A percentile compares a stretch with the other conserved stretches of the same genome.
phyloP scores from a whole-genome alignment of 305 asterid genomes.

The Plantago coronopus region DNA sequence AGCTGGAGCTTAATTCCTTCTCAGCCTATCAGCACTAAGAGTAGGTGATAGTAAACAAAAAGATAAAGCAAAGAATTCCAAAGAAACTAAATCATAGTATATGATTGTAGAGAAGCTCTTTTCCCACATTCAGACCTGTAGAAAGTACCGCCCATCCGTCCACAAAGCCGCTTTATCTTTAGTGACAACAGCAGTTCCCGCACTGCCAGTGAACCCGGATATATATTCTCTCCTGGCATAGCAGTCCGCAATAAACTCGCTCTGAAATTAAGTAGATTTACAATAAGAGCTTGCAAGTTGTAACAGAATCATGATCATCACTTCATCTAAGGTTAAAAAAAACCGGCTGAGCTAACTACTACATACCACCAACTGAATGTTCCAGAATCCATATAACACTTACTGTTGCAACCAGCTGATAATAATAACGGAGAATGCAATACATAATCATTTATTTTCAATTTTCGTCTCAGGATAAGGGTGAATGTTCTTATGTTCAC shows the following conservation, averaged over 20 bases:
- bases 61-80: constrained; percentile 6
- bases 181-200: constrained; percentile 95
- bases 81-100: neutral
- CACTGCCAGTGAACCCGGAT: constrained; percentile 97
- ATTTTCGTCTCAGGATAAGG: too few species aligned
- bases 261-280: constrained; percentile 43
- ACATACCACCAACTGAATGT: too few species aligned
- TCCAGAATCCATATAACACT: too few species aligned
- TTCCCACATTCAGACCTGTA: constrained; percentile 54
- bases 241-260: constrained; percentile 95
- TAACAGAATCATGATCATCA: neutral
- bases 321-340: constrained; percentile 3
- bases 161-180: constrained; percentile 95
- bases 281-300: constrained; percentile 19
- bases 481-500: too few species aligned
- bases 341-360: neutral
- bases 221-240: constrained; percentile 83
- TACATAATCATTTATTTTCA: too few species aligned
- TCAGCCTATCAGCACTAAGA: constrained; percentile 63
- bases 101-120: constrained; percentile 6
- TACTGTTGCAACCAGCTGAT: neutral
- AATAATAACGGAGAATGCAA: neutral
- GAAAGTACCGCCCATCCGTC: constrained; percentile 97
- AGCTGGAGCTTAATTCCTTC: constrained; percentile 70
- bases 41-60: constrained; percentile 17